Percentiles rank a stretch among this genome's conserved stretches.
Evolutionary conservation across 23 red algal species (phyloP).

Genomic region (Cyanidium caldarium): DNA sequence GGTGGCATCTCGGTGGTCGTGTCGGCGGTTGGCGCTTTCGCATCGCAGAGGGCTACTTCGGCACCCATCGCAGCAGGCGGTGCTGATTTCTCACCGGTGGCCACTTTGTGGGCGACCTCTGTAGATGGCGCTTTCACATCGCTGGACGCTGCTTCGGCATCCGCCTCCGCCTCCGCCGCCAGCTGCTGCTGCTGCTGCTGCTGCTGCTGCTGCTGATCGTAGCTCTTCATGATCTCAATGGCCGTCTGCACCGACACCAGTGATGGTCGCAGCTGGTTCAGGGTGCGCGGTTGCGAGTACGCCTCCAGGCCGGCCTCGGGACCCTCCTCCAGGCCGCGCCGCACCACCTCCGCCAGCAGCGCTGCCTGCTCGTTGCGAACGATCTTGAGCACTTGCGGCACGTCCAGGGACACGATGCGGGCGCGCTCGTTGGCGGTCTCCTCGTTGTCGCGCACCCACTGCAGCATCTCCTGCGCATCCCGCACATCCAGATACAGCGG

Average conservation of each 20-base stretch:
- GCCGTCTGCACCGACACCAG: neutral
- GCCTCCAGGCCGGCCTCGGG: neutral
- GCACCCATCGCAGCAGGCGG: neutral
- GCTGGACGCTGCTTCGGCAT: neutral
- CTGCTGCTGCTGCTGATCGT: too few species aligned
- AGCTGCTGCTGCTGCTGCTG: conserved; percentile 8
- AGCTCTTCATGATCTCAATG: neutral
- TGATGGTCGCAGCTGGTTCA: neutral
- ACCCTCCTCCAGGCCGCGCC: conserved; percentile 48
- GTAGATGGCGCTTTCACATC: too few species aligned
- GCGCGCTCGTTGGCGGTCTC: conserved; percentile 40
- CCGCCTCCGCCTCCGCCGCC: conserved; percentile 8
- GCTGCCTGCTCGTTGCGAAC: conserved; percentile 83
- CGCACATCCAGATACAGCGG: conserved; percentile 82
- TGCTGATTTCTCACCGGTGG: neutral
- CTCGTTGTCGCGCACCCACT: conserved; percentile 83
- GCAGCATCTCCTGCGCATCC: conserved; percentile 56
- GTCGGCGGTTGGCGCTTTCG: too few species aligned
- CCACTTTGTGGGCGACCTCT: too few species aligned
- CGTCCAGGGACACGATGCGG: conserved; percentile 47
- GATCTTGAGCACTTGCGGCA: conserved; percentile 67
- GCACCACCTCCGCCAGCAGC: conserved; percentile 51
- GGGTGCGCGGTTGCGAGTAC: neutral
- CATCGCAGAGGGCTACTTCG: conserved; percentile 6
- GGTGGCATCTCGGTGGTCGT: too few species aligned